A percentile compares a stretch with the other conserved stretches of the same genome.
These are phyloP conservation scores for Monoraphidium neglectum DNA, from an alignment of 139 green algal species.

Conservation along the genomic window DNA sequence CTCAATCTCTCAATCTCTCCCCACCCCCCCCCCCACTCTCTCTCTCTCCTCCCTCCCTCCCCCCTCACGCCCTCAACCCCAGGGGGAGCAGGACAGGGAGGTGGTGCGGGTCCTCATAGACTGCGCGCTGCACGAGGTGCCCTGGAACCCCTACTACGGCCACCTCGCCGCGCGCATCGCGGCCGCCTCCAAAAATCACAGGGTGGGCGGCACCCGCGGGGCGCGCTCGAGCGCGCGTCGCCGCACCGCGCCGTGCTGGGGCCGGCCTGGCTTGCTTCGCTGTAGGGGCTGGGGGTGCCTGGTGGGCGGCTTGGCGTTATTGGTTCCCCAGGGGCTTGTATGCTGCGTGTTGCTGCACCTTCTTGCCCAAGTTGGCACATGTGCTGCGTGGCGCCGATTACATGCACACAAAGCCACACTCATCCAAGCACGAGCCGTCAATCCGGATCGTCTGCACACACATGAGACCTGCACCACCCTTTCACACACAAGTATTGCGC, in stretches of 20 bases:
- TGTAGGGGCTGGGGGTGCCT: background rate
- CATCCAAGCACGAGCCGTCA: no score
- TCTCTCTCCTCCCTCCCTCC: background rate
- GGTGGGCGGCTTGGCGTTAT: background rate
- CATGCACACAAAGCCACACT: no score
- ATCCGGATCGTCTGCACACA: no score
- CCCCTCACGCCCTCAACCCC: background rate
- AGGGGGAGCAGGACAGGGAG: constrained; percentile 78
- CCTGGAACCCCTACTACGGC: constrained; percentile 86
- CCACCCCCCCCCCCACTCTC: background rate
- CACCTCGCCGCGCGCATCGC: constrained; percentile 63
- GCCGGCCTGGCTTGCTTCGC: background rate
- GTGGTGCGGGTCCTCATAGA: constrained; percentile 76
- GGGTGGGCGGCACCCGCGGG: constrained; percentile 45
- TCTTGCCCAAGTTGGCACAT: background rate
- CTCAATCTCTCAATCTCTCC: background rate
- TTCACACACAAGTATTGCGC: background rate
- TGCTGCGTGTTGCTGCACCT: background rate
- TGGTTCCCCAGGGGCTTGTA: background rate
- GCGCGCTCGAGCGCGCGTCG: background rate
- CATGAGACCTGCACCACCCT: no score
- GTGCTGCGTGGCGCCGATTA: background rate
- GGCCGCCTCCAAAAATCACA: constrained; percentile 54
- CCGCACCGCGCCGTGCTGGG: background rate
- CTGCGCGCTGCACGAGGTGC: constrained; percentile 74